Base-by-base conservation (phyloP, 331 rosid genomes). In the Pyrus hybrid region DNA sequence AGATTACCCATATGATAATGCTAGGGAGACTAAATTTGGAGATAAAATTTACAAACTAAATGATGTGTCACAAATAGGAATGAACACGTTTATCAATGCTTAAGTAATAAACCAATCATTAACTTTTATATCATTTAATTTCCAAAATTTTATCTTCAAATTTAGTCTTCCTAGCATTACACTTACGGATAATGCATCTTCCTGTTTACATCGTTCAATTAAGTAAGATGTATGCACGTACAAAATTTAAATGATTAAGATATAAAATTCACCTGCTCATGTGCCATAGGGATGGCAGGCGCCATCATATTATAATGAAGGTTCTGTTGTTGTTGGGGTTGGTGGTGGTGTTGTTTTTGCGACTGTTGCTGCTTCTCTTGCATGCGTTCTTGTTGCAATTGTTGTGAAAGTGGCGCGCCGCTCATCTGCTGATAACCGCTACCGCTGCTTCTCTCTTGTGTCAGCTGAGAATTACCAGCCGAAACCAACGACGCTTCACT, bases 361-460 rank as follows among this genome's bases (percentile, higher is more conserved):
- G 60, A 79, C 66, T 74, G 82, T 51, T 83, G 81, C 1, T 81
- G 84, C 79, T 86, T 88, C 86, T 89, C 97, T 23, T 82, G 90
- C 63, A 77, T 81, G 17, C 85, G 84, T 78, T 91, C 95, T 45
- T 80, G 91, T 65, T 87, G 88, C 32, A 85, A 68, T 63, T 84
- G 97, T 58, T 80, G 88, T 6, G 89, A 90, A 2, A 88, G 70
- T 10, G 93, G 84, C 2, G 85, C 82, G 60, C 80, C 9, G 4
- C 76, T 81, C 75, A 88, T 84, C 43, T 82, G 89, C 74, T 78
- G 86, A 74, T 74, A 63, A 4, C 29, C 9, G 9, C 75, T 30
- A 9, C 82, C 88, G 58, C 77, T 28, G 16, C 70, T 62, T 21
- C 70, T 81, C 53, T 88, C 97, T 69, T 81, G 84, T 8, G 82